Conservation (phyloP, 345 rosid species). For the Melaleuca alternifolia region DNA sequence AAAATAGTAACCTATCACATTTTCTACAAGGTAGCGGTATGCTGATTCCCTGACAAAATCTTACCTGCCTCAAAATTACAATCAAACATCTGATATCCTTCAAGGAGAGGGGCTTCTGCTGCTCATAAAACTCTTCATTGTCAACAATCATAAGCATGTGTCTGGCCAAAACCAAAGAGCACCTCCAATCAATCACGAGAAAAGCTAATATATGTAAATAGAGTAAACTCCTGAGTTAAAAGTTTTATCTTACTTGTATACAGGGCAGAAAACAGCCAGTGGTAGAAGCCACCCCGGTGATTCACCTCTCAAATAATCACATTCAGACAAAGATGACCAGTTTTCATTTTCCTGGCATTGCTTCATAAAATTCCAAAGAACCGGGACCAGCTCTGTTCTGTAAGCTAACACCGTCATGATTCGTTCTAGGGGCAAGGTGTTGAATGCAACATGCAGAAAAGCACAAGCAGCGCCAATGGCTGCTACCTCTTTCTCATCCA, state of each 20-base stretch:
- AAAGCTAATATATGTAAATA: background rate
- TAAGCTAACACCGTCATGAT: slow-evolving; percentile 90
- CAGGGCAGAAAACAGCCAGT: slow-evolving; percentile 90
- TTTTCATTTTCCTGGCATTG: slow-evolving; percentile 75
- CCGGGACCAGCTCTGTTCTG: slow-evolving; percentile 85
- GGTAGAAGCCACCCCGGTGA: slow-evolving; percentile 95
- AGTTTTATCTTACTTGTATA: slow-evolving; percentile 65
- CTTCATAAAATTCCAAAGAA: slow-evolving; percentile 91
- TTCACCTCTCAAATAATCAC: slow-evolving; percentile 64
- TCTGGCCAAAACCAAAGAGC: slow-evolving; percentile 40
- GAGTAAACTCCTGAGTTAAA: background rate
- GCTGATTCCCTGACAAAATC: background rate
- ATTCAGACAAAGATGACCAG: slow-evolving; percentile 66
- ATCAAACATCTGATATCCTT: slow-evolving; percentile 66
- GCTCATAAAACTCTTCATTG: slow-evolving; percentile 95
- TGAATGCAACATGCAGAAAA: slow-evolving; percentile 72
- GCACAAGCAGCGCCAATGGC: slow-evolving; percentile 94
- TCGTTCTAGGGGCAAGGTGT: slow-evolving; percentile 66
- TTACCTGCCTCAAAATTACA: slow-evolving; percentile 81
- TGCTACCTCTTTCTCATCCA: slow-evolving; percentile 49
- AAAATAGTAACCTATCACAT: background rate
- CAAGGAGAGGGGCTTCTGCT: slow-evolving; percentile 80
- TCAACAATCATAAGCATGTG: slow-evolving; percentile 95
- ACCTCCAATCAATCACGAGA: background rate
- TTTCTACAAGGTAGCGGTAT: background rate